Evolutionary conservation across 2,329 filamentous ascomycete species (phyloP), one percentile per base, ranked within the genome.

Genomic region (Colletotrichum aenigma): DNA sequence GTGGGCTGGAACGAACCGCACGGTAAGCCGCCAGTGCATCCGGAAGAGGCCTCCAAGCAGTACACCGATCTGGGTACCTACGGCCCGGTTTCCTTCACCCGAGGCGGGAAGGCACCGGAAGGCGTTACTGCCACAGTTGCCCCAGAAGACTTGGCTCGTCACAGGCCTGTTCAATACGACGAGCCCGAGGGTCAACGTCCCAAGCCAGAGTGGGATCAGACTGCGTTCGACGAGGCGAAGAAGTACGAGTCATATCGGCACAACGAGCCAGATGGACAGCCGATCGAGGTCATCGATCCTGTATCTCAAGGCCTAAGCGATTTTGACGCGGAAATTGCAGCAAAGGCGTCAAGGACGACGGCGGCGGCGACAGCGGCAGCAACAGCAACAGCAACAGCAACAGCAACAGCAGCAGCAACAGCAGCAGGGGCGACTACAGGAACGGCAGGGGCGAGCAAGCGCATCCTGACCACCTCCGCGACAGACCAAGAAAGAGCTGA

Each of bases 301-400:
- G 81, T 85, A 18, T 78, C 83, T 38, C 81, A 83, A 66, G 81
- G 83, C 66, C 81, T 87, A 28, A 77, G 80, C 58, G 84, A 85
- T 16, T 87, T 84, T 77, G 86, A 88, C 70, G 77, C 79, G 5
- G 83, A 86, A 55, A 82, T 85, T 66, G 81, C 81, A 2, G 84
- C 83, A 6, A 86, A 86, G 77, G 78, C 82, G 56, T 69, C 16
- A 66, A 66, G n/a, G 26, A 18, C 18, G 30, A 36, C 58, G 58
- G 6, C 43, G 16, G 32, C 28, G n/a, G 12, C 26, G 56, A 13
- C 56, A 18, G 56, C 26, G 26, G 56, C 13, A 60, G 16, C 24
- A 24, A 24, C 24, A 24, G 24, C n/a, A n/a, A n/a, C 55, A 26
- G 55, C 56, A 18, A n/a, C 38, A 48, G 38, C 38, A 48, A 18